A percentile compares a stretch with the other conserved stretches of the same genome.
phyloP scores from a whole-genome alignment of 169 alveolate species.

The Ichthyophthirius multifiliis region DNA sequence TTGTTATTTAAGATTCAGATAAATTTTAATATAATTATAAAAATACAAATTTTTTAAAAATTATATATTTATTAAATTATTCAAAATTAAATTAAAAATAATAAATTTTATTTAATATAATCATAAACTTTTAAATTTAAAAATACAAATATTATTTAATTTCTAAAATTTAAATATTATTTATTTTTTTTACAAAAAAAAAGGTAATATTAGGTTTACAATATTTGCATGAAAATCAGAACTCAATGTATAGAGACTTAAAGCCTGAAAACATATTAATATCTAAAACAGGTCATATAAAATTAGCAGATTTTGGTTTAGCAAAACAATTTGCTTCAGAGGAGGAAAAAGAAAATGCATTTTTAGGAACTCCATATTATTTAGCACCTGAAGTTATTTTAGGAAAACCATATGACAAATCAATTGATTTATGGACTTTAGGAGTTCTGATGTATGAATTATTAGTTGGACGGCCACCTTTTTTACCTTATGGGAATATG shows the following conservation, averaged over 20 bases:
- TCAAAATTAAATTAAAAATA: too few relatives aligned
- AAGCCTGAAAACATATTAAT: conserved; percentile 1
- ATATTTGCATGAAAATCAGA: background rate
- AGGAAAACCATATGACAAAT: conserved; percentile 25
- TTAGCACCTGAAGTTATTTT: conserved; percentile 36
- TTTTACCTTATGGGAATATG: too few relatives aligned
- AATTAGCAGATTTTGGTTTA: conserved; percentile 1
- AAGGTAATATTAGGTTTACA: background rate
- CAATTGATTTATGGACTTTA: background rate
- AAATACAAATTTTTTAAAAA: too few relatives aligned
- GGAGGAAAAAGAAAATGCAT: conserved; percentile 21
- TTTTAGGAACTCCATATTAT: conserved; percentile 34
- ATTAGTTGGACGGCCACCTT: background rate
- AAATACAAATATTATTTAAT: too few relatives aligned
- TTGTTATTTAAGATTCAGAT: too few relatives aligned
- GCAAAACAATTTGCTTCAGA: background rate
- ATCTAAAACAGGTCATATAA: background rate
- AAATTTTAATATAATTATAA: too few relatives aligned
- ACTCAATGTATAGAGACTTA: conserved; percentile 1
- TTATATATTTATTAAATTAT: too few relatives aligned
- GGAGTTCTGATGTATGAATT: background rate
- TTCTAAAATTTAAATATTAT: background rate
- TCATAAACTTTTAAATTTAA: too few relatives aligned
- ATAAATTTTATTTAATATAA: too few relatives aligned
- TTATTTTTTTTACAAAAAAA: background rate